A percentile compares a stretch with the other conserved stretches of the same genome.
Conservation (phyloP, 441 rosid species). For the Viola pubescens region DNA sequence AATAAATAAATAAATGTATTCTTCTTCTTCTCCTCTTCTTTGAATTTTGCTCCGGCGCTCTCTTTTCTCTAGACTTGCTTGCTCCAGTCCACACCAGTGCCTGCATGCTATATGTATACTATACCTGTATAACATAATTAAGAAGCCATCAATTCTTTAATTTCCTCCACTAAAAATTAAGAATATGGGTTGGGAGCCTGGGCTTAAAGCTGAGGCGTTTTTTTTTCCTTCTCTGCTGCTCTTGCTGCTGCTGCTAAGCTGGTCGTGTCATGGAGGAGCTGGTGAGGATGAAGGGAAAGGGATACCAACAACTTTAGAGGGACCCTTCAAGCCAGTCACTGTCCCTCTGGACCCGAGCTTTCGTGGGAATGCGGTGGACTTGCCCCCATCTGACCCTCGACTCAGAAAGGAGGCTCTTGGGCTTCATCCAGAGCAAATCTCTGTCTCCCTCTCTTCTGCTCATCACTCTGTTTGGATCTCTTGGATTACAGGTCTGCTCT, state of each 20-base stretch:
- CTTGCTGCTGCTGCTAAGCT: neutral
- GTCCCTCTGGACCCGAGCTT: slow-evolving; percentile 52
- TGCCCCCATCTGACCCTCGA: slow-evolving; percentile 57
- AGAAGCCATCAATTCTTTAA: neutral
- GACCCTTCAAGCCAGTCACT: slow-evolving; percentile 66
- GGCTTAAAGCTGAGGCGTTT: too few relatives aligned
- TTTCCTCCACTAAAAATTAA: neutral
- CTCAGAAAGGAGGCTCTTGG: slow-evolving; percentile 29
- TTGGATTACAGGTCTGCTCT: slow-evolving; percentile 63
- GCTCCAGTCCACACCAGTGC: too few relatives aligned
- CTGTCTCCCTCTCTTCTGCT: slow-evolving; percentile 53
- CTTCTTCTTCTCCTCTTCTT: too few relatives aligned
- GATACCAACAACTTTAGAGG: slow-evolving; percentile 54
- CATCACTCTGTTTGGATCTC: slow-evolving; percentile 68
- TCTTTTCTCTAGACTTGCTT: too few relatives aligned
- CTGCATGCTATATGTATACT: too few relatives aligned
- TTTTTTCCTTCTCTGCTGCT: neutral
- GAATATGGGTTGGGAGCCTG: neutral
- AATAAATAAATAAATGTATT: too few relatives aligned
- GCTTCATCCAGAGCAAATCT: slow-evolving; percentile 71
- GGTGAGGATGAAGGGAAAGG: neutral
- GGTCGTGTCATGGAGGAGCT: neutral
- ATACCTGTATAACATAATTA: too few relatives aligned
- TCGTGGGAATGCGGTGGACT: slow-evolving; percentile 47
- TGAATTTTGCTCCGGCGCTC: too few relatives aligned